Conservation (phyloP, 257 asterid species). For the Solanum acaule region DNA sequence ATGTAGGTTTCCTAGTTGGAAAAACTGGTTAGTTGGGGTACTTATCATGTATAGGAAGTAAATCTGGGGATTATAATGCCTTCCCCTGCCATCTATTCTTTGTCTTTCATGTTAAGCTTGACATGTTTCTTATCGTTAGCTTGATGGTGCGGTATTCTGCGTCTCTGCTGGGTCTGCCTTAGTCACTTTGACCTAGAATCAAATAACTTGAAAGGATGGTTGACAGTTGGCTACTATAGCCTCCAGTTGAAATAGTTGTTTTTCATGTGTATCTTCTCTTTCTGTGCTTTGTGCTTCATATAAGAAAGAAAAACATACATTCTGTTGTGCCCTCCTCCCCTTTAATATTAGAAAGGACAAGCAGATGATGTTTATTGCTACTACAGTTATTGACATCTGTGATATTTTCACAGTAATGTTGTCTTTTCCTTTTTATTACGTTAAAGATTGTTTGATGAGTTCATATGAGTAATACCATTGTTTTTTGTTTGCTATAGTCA, state of each 20-base stretch:
- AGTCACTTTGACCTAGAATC: not conserved
- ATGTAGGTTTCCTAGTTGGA: not conserved
- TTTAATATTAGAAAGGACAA: not conserved
- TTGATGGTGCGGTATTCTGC: not conserved
- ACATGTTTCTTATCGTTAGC: not conserved
- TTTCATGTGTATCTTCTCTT: not conserved
- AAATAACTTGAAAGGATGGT: not conserved
- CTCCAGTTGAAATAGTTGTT: not conserved
- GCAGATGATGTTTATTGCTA: not conserved
- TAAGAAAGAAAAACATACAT: not conserved
- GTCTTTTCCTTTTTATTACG: not conserved
- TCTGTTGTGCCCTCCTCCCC: not conserved
- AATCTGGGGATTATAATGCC: not conserved
- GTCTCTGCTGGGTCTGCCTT: not conserved
- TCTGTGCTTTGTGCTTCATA: not conserved
- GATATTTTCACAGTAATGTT: not conserved
- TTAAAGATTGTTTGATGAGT: not conserved
- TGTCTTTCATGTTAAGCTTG: not conserved
- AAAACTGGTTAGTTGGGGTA: not conserved
- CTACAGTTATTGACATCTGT: not conserved
- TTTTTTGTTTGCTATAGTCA: slow-evolving; percentile 10
- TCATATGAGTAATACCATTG: not conserved
- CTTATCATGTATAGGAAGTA: not conserved
- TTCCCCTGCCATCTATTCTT: not conserved
- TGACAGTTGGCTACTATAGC: not conserved